Conservation (phyloP, 805 yeast species). For the Zygotorulaspora chibaensis region DNA sequence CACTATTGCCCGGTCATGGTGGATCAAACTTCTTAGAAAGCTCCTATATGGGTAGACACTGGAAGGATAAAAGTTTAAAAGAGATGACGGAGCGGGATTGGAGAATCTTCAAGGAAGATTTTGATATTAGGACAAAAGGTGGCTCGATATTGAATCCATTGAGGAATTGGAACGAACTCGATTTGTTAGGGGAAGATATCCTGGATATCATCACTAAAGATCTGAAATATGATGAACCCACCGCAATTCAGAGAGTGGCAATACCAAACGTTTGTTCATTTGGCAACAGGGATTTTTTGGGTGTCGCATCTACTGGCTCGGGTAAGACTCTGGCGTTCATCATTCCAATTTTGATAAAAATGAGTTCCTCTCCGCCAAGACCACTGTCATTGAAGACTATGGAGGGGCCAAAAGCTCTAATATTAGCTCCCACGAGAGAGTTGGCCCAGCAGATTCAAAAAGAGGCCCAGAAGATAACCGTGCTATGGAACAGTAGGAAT, state of each 20-base stretch:
- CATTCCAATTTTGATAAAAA: conserved; percentile 62
- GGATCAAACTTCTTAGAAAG: conserved; percentile 15
- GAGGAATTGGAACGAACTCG: conserved; percentile 67
- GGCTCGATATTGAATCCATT: conserved; percentile 49
- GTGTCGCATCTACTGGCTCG: conserved; percentile 95
- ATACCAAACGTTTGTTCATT: conserved; percentile 60
- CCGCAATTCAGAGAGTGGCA: conserved; percentile 88
- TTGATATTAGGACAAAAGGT: conserved; percentile 55
- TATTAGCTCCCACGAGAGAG: conserved; percentile 92
- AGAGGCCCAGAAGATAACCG: conserved; percentile 55
- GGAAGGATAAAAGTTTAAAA: conserved; percentile 62
- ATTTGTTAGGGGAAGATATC: conserved; percentile 41
- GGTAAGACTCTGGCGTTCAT: conserved; percentile 88
- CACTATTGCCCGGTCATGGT: conserved; percentile 15
- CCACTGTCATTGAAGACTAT: conserved; percentile 41
- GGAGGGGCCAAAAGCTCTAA: conserved; percentile 70
- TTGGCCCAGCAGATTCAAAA: conserved; percentile 79
- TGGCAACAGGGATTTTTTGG: conserved; percentile 60
- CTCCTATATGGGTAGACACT: conserved; percentile 37
- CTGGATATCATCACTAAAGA: conserved; percentile 36
- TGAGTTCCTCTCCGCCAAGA: conserved; percentile 44
- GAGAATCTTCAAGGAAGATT: conserved; percentile 82
- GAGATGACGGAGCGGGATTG: conserved; percentile 83
- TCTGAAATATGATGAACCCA: conserved; percentile 59
- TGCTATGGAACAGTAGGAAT: conserved; percentile 31